Evolutionary conservation across 345 rosid genomes (phyloP), one percentile per base, ranked within the genome.

Genomic region (Ceriops tagal): DNA sequence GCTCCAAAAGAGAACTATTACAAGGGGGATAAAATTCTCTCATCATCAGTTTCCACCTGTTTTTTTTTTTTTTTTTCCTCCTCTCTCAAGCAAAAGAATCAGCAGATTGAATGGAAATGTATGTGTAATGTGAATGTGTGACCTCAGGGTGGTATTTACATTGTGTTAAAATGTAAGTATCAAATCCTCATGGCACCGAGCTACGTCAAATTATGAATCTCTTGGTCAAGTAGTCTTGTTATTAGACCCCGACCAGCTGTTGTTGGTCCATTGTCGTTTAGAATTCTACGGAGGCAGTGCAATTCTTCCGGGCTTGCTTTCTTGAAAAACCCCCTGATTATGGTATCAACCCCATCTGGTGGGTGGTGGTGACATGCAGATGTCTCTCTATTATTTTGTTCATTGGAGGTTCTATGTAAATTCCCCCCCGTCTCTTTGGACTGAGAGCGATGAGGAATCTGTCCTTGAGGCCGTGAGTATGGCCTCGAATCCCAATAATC

Each of bases 401-500:
- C 78, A 27, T 61, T 79, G 9, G 61, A 59, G 79, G 71, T 68
- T 55, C 63, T 66, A 24, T 46, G 73, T 52, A 67, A 46, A 70
- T 55, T 47, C 22, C 64, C 72, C 32, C 71, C 68, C 61, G 19
- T 78, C 56, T 73, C 77, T 65, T 73, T 75, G 28, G 20, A 27
- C 57, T 77, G 85, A 67, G 81, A 64, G 71, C 80, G 82, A 65
- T 77, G 89, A 51, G 83, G 83, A 56, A 86, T 83, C 73, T 89
- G 97, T 67, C 86, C 84, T 71, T 79, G 93, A 53, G 88, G 93
- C 65, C 97, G 83, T 8, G 97, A 92, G 61, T 86, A 92, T 34
- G 97, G 99, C 73, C 99, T 85, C n/a, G 89, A 87, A 53, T 88
- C 92, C 99, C 99, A 96, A 68, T 96, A 96, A 51, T 88, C 96